phyloP scores from a whole-genome alignment of 768 basidiomycete species.

The Leccinum imitatum region DNA sequence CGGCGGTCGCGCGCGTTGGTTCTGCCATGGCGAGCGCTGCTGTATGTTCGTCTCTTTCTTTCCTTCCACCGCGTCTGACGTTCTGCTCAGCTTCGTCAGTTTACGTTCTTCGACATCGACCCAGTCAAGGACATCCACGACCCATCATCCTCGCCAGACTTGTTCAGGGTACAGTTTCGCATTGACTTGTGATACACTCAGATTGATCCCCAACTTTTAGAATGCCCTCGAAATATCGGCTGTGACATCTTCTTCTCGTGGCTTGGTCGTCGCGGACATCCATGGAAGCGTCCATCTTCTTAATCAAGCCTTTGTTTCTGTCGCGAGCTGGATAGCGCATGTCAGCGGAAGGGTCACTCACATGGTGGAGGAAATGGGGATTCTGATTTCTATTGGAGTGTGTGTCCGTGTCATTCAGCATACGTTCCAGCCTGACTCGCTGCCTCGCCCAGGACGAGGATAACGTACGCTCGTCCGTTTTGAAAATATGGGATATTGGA shows the following conservation, averaged over 20 bases:
- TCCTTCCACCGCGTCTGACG: constrained; percentile 8
- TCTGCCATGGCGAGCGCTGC: constrained; percentile 11
- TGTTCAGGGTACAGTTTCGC: constrained; percentile 60
- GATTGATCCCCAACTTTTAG: constrained; percentile 31
- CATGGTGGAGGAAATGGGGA: constrained; percentile 76
- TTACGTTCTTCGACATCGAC: constrained; percentile 82
- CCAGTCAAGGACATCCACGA: constrained; percentile 81
- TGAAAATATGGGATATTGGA: constrained; percentile 90
- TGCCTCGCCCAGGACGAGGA: constrained; percentile 66
- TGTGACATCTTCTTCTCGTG: constrained; percentile 58
- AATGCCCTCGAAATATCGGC: constrained; percentile 73
- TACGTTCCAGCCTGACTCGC: constrained; percentile 14
- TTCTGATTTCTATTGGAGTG: constrained; percentile 89
- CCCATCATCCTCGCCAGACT: constrained; percentile 67
- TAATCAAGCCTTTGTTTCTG: constrained; percentile 68
- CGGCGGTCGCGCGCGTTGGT: neutral
- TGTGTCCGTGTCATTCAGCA: constrained; percentile 28
- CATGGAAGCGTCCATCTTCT: constrained; percentile 81
- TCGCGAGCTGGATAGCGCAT: constrained; percentile 78
- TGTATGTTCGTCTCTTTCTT: constrained; percentile 10
- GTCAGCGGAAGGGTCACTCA: constrained; percentile 79
- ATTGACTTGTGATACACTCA: neutral
- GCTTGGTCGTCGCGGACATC: constrained; percentile 79
- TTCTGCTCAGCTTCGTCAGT: constrained; percentile 74
- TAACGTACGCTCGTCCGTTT: constrained; percentile 56